These are phyloP conservation scores for Dionaea muscipula DNA, from an alignment of 179 eudicot genomes.

Conservation along the genomic window DNA sequence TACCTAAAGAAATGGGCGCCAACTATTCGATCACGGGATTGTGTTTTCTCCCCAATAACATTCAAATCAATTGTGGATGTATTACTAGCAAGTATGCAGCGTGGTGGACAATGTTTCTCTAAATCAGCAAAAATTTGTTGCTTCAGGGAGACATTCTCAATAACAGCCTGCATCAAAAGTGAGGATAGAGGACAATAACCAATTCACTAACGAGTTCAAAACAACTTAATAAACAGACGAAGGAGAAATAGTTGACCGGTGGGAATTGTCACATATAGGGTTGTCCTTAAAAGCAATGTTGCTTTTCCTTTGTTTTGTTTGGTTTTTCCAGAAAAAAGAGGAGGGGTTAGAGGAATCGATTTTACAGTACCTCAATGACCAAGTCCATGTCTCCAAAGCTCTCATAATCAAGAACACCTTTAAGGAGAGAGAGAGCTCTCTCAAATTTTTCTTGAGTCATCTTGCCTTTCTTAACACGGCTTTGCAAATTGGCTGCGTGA, in stretches of 20 bases:
- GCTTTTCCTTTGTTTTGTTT: background rate
- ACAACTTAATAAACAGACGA: too few relatives aligned
- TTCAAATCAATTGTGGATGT: conserved; percentile 92
- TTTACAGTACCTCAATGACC: conserved; percentile 73
- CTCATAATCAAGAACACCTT: conserved; percentile 63
- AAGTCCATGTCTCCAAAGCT: conserved; percentile 84
- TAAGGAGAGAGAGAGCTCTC: conserved; percentile 64
- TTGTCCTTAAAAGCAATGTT: too few relatives aligned
- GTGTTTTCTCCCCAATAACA: conserved; percentile 76
- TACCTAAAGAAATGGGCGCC: conserved; percentile 98
- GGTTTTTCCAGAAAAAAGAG: background rate
- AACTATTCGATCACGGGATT: conserved; percentile 69
- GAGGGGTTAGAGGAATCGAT: background rate
- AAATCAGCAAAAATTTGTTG: conserved; percentile 82
- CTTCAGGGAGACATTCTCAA: conserved; percentile 76
- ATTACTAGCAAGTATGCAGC: conserved; percentile 89
- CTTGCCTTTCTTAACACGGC: conserved; percentile 81
- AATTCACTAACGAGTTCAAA: too few relatives aligned
- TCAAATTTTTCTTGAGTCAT: conserved; percentile 71
- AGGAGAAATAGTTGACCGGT: too few relatives aligned
- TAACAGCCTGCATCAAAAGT: conserved; percentile 55
- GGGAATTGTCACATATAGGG: too few relatives aligned
- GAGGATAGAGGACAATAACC: background rate
- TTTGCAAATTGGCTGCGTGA: conserved; percentile 70
- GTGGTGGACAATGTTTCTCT: conserved; percentile 79